Evolutionary conservation across 495 filamentous ascomycete genomes (phyloP).

Genomic region (Xylaria bambusicola): DNA sequence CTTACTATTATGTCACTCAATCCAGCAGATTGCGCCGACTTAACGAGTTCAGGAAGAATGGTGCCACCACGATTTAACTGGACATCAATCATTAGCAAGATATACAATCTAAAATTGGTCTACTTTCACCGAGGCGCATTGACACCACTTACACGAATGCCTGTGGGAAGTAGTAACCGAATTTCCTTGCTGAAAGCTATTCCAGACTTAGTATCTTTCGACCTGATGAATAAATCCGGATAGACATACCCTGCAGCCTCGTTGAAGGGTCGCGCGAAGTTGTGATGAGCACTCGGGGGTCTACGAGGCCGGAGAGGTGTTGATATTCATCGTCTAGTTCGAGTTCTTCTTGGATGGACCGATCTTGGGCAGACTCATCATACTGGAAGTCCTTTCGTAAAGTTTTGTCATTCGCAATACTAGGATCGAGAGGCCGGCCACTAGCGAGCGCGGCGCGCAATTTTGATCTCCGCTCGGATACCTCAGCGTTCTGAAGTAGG

Average conservation of each 20-base stretch:
- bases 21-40: slow-evolving; percentile 73
- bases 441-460: slow-evolving; percentile 81
- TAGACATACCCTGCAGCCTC: slow-evolving; percentile 57
- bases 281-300: slow-evolving; percentile 78
- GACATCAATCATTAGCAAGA: too few species aligned
- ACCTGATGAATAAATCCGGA: background rate
- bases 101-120: too few species aligned
- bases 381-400: slow-evolving; percentile 90
- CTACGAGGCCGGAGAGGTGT: slow-evolving; percentile 78
- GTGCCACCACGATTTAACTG: slow-evolving; percentile 90
- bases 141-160: slow-evolving; percentile 49
- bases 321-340: slow-evolving; percentile 97
- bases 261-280: slow-evolving; percentile 87
- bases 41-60: slow-evolving; percentile 80
- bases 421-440: slow-evolving; percentile 77
- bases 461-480: slow-evolving; percentile 84
- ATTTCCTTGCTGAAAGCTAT: slow-evolving; percentile 88
- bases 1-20: slow-evolving; percentile 86
- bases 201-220: background rate
- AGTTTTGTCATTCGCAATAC: slow-evolving; percentile 84
- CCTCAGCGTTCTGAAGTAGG: slow-evolving; percentile 85
- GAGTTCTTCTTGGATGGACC: slow-evolving; percentile 61
- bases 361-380: slow-evolving; percentile 73
- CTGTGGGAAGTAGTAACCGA: slow-evolving; percentile 83
- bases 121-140: too few species aligned